These are phyloP conservation scores for Fusarium keratoplasticum DNA, from an alignment of 2,329 filamentous ascomycete genomes.

Conservation along the genomic window DNA sequence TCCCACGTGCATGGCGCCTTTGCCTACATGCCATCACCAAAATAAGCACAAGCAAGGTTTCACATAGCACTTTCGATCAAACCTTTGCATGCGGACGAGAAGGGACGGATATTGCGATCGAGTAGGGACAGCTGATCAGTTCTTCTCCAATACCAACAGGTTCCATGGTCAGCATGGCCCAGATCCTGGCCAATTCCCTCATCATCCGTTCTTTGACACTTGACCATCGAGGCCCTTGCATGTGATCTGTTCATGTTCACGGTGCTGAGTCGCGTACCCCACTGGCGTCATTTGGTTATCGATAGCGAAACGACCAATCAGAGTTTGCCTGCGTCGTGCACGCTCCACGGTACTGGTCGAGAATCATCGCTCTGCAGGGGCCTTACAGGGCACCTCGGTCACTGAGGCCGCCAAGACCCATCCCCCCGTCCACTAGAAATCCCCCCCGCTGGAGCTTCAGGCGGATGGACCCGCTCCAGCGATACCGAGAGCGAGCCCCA, in stretches of 20 bases:
- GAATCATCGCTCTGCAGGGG: background rate
- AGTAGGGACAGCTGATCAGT: slow-evolving; percentile 19
- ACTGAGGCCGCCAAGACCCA: slow-evolving; percentile 17
- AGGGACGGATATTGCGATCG: slow-evolving; percentile 4
- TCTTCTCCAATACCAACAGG: background rate
- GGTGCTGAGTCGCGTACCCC: slow-evolving; percentile 24
- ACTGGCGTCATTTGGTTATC: slow-evolving; percentile 44
- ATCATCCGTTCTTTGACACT: slow-evolving; percentile 40
- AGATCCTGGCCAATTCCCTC: slow-evolving; percentile 8
- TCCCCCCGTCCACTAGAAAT: slow-evolving; percentile 15
- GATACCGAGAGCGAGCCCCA: background rate
- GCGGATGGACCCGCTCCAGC: slow-evolving; percentile 10
- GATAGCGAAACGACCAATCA: slow-evolving; percentile 34
- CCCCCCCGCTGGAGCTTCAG: slow-evolving; percentile 25
- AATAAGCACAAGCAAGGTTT: background rate
- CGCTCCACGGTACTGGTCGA: slow-evolving; percentile 1
- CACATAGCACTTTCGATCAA: background rate
- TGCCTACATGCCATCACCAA: background rate
- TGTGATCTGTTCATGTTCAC: slow-evolving; percentile 40
- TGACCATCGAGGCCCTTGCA: slow-evolving; percentile 33
- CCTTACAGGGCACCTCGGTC: slow-evolving; percentile 27
- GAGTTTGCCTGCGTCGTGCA: background rate
- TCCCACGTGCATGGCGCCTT: background rate
- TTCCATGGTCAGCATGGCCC: slow-evolving; percentile 26
- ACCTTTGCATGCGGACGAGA: slow-evolving; percentile 9